phyloP scores from a whole-genome alignment of 2,329 filamentous ascomycete species.

The Didymellaceae sp. region DNA sequence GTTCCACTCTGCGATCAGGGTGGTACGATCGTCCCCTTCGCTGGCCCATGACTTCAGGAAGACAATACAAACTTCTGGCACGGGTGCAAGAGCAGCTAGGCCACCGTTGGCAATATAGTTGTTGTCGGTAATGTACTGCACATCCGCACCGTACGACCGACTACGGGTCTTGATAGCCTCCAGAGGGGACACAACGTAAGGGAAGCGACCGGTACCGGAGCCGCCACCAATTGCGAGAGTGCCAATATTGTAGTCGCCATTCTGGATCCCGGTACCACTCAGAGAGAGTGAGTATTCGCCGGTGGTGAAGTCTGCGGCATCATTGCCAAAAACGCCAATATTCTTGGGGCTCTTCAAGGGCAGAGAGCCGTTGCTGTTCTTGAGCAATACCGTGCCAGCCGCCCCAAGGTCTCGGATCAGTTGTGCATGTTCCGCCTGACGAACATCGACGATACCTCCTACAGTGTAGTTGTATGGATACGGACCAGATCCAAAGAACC shows the following conservation, averaged over 20 bases:
- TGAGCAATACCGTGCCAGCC: constrained; percentile 52
- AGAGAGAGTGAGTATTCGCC: constrained; percentile 48
- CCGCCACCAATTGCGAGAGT: constrained; percentile 55
- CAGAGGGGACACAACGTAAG: constrained; percentile 50
- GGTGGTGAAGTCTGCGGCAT: constrained; percentile 55
- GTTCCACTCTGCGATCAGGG: constrained; percentile 53
- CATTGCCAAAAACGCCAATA: constrained; percentile 58
- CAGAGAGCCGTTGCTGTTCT: constrained; percentile 57
- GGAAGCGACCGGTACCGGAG: constrained; percentile 50
- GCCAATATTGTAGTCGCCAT: constrained; percentile 45
- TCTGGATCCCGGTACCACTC: background rate
- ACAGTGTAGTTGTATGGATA: constrained; percentile 41
- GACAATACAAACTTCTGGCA: constrained; percentile 58
- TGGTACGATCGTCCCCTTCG: constrained; percentile 52
- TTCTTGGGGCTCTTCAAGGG: constrained; percentile 59
- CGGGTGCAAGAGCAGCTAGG: constrained; percentile 35
- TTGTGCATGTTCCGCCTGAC: constrained; percentile 44
- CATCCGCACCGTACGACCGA: constrained; percentile 41
- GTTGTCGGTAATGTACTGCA: constrained; percentile 57
- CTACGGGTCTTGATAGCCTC: constrained; percentile 48
- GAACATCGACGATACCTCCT: constrained; percentile 47
- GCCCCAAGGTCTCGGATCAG: constrained; percentile 51
- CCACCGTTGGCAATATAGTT: constrained; percentile 38
- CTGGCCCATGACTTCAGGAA: constrained; percentile 62
- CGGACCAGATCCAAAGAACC: constrained; percentile 28